Evolutionary conservation across 352 stramenopile genomes (phyloP), one percentile per base, ranked within the genome.

Genomic region (Phytopythium ostracodes): DNA sequence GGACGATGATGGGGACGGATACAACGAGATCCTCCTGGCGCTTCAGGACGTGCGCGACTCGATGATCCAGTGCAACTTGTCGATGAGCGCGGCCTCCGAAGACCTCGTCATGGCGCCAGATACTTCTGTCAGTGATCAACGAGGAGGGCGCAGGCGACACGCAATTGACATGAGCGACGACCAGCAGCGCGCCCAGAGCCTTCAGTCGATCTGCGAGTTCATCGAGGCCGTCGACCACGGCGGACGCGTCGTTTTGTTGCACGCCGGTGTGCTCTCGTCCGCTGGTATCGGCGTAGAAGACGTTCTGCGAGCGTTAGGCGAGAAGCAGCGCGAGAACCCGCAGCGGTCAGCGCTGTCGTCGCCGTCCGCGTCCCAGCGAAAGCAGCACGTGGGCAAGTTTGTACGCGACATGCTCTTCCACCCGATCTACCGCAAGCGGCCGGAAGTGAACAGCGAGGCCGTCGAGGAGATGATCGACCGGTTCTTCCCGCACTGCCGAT

Each of bases 391-490:
- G 14, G 72, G 76, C 10, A 71, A 70, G 15, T 92, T 92, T 69
- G 81, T 92, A 46, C 77, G 84, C 2, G 81, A 92, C 55, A 85
- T 91, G 56, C 61, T 92, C 36, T 91, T 92, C 71, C 81, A 91
- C 43, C 76, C 79, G 15, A 66, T 91, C 56, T 92, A 91, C 68
- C 71, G 72, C 25, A 81, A 84, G 60, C 72, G 75, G 0, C 60
- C 71, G 4, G 76, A 88, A 20, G 63, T 79, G 0, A 70, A 72
- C 54, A 73, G 62, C 0, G 71, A 77, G 5, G 36, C 66, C 27
- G 71, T 90, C 17, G 70, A 85, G 51, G 69, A 63, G 12, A 63
- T 89, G 46, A 84, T 92, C 27, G 84, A 91, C 56, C 65, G 72
- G 18, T 88, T 81, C 58, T 92, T 92, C 61, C 75, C 79, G 40